Evolutionary conservation across 2,329 filamentous ascomycete genomes (phyloP).

Genomic region (Aspergillus fumigatiaffinis): DNA sequence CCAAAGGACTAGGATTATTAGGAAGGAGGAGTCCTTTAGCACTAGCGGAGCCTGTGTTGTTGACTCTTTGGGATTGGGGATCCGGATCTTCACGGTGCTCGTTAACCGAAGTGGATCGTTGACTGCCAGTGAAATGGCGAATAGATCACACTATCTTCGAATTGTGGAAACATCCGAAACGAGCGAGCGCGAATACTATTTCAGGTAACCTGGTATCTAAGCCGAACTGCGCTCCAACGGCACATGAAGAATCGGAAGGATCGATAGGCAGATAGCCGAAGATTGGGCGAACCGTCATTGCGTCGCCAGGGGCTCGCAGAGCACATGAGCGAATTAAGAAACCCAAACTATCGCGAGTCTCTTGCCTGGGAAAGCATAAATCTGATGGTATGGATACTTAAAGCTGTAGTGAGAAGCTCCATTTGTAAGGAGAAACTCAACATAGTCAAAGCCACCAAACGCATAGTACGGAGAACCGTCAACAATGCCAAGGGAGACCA

Average conservation of each 20-base stretch:
- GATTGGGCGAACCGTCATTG: not conserved
- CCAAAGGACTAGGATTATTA: not conserved
- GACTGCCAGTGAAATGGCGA: constrained; percentile 14
- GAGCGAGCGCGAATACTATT: constrained; percentile 20
- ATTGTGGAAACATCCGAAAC: constrained; percentile 20
- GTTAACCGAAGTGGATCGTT: constrained; percentile 16
- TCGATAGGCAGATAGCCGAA: not conserved
- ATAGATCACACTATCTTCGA: constrained; percentile 12
- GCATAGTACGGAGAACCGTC: not conserved
- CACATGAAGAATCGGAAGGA: not conserved
- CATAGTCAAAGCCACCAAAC: not conserved
- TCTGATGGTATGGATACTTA: not conserved
- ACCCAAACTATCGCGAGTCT: not conserved
- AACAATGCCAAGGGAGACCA: not conserved
- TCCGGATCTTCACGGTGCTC: constrained; percentile 20
- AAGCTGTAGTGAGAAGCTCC: not conserved
- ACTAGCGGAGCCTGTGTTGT: not conserved
- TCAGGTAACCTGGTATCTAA: constrained; percentile 15
- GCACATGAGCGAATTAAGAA: not conserved
- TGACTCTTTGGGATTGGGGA: constrained; percentile 10
- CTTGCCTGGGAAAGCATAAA: not conserved
- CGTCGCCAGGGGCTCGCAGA: not conserved
- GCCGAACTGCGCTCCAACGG: too few relatives aligned
- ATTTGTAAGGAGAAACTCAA: not conserved
- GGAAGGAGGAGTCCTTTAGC: not conserved